Conservation (phyloP, 192 early-diverging fungal species). For the Chytriomyces confervae region DNA sequence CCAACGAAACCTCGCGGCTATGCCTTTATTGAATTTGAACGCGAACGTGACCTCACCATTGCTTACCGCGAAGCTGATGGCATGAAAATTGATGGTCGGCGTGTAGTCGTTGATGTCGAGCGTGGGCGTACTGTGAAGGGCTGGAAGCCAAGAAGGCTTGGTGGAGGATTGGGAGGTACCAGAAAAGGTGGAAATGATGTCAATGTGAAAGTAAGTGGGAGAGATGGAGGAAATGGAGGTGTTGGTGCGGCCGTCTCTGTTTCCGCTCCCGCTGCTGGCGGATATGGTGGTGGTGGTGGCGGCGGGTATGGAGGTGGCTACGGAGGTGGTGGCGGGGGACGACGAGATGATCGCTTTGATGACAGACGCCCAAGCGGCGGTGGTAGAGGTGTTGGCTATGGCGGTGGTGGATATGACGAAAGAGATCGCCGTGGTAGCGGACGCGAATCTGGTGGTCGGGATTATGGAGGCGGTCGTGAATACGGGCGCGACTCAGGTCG, state of each 20-base stretch:
- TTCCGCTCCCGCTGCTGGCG: constrained; percentile 32
- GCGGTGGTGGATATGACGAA: constrained; percentile 48
- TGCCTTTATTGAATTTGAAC: constrained; percentile 94
- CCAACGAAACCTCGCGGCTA: constrained; percentile 82
- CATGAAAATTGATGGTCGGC: constrained; percentile 80
- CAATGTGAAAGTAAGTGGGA: constrained; percentile 42
- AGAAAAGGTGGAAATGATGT: constrained; percentile 59
- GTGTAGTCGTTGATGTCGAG: constrained; percentile 93
- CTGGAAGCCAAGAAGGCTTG: constrained; percentile 87
- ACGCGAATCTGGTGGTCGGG: constrained; percentile 39
- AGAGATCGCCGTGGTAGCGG: constrained; percentile 55
- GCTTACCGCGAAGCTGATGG: constrained; percentile 91
- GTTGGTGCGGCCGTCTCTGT: constrained; percentile 39
- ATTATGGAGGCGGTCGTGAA: constrained; percentile 39
- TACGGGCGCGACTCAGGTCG: constrained; percentile 2
- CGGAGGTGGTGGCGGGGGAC: constrained; percentile 31
- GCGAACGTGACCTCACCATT: constrained; percentile 81
- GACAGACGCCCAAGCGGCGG: constrained; percentile 34
- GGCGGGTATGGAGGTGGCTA: constrained; percentile 40
- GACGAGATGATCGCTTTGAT: constrained; percentile 26
- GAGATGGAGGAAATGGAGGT: constrained; percentile 35
- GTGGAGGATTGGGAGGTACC: constrained; percentile 79
- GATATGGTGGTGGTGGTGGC: constrained; percentile 40
- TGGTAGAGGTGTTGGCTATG: constrained; percentile 38
- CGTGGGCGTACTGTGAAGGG: constrained; percentile 95